Conservation (phyloP, 2,329 filamentous ascomycete species). For the Cryphonectria nitschkei region DNA sequence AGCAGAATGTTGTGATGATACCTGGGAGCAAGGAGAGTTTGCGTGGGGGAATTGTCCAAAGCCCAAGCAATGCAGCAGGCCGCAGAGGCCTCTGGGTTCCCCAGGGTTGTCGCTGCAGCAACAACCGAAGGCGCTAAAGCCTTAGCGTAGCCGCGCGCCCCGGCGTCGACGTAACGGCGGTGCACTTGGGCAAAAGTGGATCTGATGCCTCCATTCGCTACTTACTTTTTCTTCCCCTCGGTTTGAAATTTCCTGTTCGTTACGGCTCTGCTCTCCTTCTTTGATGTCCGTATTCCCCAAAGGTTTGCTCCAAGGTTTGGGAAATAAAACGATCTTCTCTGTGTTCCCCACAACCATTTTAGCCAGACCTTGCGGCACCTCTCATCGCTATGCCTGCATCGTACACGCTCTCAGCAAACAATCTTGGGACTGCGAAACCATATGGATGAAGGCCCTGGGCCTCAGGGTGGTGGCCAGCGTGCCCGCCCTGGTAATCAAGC, state of each 20-base stretch:
- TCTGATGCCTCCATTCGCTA: constrained; percentile 1
- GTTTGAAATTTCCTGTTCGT: constrained; percentile 16
- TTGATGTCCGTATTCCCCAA: background rate
- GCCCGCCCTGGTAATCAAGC: constrained; percentile 16
- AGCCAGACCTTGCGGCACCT: background rate
- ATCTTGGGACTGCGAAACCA: constrained; percentile 23
- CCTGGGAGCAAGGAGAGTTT: background rate
- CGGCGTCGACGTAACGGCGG: constrained; percentile 7
- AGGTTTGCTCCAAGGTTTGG: background rate
- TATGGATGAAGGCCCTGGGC: constrained; percentile 34
- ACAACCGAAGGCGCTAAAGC: constrained; percentile 16
- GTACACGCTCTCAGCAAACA: constrained; percentile 6
- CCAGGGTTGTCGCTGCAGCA: constrained; percentile 29
- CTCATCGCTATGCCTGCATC: constrained; percentile 25
- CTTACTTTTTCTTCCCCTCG: constrained; percentile 11
- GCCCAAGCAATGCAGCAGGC: background rate
- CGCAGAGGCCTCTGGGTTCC: background rate
- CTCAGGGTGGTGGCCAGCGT: constrained; percentile 10
- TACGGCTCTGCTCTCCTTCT: background rate
- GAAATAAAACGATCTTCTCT: background rate
- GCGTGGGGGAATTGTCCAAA: background rate
- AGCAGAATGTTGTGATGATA: background rate
- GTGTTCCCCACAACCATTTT: background rate
- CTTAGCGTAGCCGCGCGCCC: constrained; percentile 5
- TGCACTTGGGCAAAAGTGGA: constrained; percentile 21